Conservation (phyloP, 441 rosid genomes). For the Pelargonium australe region DNA sequence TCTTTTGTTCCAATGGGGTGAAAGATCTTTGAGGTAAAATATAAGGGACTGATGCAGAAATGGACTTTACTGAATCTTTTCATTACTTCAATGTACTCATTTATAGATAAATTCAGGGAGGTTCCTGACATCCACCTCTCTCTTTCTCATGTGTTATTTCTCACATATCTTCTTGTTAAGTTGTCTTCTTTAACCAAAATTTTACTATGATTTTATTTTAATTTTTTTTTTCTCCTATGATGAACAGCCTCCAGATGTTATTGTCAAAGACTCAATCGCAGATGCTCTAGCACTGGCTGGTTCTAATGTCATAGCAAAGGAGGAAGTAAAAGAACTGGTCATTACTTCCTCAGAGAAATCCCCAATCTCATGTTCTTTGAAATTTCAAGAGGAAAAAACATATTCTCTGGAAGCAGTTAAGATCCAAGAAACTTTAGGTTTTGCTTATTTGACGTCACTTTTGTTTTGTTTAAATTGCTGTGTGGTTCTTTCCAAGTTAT, state of each 20-base stretch:
- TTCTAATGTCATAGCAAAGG: slow-evolving; percentile 19
- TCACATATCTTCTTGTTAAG: slow-evolving; percentile 4
- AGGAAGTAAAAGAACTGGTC: slow-evolving; percentile 28
- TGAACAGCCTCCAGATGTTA: slow-evolving; percentile 30
- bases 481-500: not conserved
- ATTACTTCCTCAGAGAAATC: slow-evolving; percentile 16
- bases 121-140: not conserved
- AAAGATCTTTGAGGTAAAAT: not conserved
- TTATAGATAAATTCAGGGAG: not conserved
- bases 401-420: slow-evolving; percentile 24
- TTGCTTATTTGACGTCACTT: not conserved
- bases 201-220: not conserved
- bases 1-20: slow-evolving; percentile 1
- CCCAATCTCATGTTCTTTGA: slow-evolving; percentile 18
- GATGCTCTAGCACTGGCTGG: slow-evolving; percentile 24
- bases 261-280: slow-evolving; percentile 23
- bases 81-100: not conserved
- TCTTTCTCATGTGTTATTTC: not conserved
- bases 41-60: slow-evolving; percentile 3
- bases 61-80: not conserved
- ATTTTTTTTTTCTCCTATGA: slow-evolving; percentile 20
- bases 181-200: slow-evolving; percentile 4
- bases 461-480: not conserved
- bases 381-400: slow-evolving; percentile 30
- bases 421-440: slow-evolving; percentile 23